Evolutionary conservation across 1,284 basidiomycete genomes (phyloP).

Genomic region (Fomitopsis pinicola): DNA sequence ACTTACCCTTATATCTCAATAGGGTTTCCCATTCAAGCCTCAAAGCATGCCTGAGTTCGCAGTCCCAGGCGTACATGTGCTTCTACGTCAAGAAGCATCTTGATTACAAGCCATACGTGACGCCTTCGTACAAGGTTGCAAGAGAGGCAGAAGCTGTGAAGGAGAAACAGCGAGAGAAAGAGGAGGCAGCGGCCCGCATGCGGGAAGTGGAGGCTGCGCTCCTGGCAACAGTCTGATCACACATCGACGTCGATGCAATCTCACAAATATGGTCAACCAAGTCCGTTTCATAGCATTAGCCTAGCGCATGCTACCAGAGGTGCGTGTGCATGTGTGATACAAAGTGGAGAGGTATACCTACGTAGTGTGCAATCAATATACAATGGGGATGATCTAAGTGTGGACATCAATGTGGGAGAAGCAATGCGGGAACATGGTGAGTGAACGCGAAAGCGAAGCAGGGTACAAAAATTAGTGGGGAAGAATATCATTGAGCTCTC

Average conservation of each 20-base stretch:
- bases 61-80: constrained; percentile 78
- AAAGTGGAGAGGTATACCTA: constrained; percentile 15
- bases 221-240: constrained; percentile 38
- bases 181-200: constrained; percentile 48
- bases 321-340: constrained; percentile 11
- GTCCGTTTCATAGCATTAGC: not conserved
- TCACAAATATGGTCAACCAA: not conserved
- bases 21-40: constrained; percentile 74
- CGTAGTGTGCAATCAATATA: constrained; percentile 3
- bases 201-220: constrained; percentile 63
- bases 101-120: constrained; percentile 70
- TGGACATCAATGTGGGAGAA: not conserved
- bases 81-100: constrained; percentile 88
- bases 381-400: constrained; percentile 2
- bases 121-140: constrained; percentile 66
- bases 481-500: constrained; percentile 70
- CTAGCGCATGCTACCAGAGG: not conserved
- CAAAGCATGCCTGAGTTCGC: constrained; percentile 61
- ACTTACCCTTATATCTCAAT: not conserved
- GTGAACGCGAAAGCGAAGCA: constrained; percentile 7
- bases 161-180: constrained; percentile 58
- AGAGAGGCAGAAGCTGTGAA: constrained; percentile 63
- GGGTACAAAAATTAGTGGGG: constrained; percentile 36
- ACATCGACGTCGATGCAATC: not conserved
- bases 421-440: constrained; percentile 7